Percentiles rank a stretch among this genome's conserved stretches.
These are phyloP conservation scores for Aspergillus kassunensis DNA, from an alignment of 495 filamentous ascomycete genomes.

Conservation along the genomic window DNA sequence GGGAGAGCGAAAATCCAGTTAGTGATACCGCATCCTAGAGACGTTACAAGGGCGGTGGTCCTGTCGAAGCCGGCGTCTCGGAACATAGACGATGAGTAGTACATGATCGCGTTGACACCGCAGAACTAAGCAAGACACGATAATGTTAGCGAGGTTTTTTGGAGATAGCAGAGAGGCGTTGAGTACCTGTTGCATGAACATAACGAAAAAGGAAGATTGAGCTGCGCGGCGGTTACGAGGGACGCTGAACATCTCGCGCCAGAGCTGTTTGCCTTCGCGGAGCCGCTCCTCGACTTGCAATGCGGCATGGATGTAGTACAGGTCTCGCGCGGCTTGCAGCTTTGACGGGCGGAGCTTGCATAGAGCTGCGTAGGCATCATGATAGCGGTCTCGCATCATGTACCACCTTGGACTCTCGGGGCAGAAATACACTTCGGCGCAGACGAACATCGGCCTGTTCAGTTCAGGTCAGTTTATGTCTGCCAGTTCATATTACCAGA, in stretches of 20 bases:
- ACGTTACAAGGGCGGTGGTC: slow-evolving; percentile 44
- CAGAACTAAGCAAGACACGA: slow-evolving; percentile 36
- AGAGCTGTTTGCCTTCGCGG: slow-evolving; percentile 42
- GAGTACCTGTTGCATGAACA: slow-evolving; percentile 48
- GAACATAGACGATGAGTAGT: slow-evolving; percentile 57
- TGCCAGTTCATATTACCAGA: background rate
- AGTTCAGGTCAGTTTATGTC: too few species aligned
- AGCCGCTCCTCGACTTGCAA: slow-evolving; percentile 42
- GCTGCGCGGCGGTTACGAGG: slow-evolving; percentile 53
- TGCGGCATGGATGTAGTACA: slow-evolving; percentile 51
- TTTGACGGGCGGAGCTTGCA: slow-evolving; percentile 38
- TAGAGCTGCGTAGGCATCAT: slow-evolving; percentile 45
- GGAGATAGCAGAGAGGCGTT: too few species aligned
- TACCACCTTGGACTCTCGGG: slow-evolving; percentile 66
- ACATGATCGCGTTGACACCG: slow-evolving; percentile 51
- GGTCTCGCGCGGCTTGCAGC: slow-evolving; percentile 49
- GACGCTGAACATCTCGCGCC: slow-evolving; percentile 50
- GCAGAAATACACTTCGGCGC: slow-evolving; percentile 55
- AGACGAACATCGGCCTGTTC: slow-evolving; percentile 31
- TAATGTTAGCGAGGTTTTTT: too few species aligned
- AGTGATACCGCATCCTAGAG: slow-evolving; percentile 60
- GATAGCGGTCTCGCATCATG: slow-evolving; percentile 50
- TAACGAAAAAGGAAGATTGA: slow-evolving; percentile 46
- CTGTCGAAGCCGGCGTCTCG: slow-evolving; percentile 42
- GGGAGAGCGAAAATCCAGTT: slow-evolving; percentile 65